phyloP scores from a whole-genome alignment of 768 basidiomycete genomes.

The Auriscalpium microsporum region DNA sequence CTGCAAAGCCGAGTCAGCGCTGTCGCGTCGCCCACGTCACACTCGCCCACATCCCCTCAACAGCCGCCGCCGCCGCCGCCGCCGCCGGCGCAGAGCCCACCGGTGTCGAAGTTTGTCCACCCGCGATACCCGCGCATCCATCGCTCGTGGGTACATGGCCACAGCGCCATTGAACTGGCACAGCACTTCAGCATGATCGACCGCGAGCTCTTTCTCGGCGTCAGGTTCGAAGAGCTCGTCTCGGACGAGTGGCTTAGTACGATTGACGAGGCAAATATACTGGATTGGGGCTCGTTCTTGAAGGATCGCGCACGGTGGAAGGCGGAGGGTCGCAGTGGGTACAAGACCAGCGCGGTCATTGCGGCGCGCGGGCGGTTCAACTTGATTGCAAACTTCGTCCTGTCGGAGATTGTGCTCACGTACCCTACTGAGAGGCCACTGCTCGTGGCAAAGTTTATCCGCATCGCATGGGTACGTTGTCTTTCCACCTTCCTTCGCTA shows the following conservation, averaged over 20 bases:
- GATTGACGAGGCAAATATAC: slow-evolving; percentile 51
- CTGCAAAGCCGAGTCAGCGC: slow-evolving; percentile 46
- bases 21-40: slow-evolving; percentile 21
- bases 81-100: neutral
- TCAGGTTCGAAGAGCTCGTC: slow-evolving; percentile 86
- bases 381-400: slow-evolving; percentile 70
- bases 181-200: slow-evolving; percentile 85
- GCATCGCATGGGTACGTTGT: slow-evolving; percentile 70
- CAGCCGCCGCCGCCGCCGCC: slow-evolving; percentile 20
- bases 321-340: slow-evolving; percentile 43
- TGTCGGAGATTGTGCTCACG: slow-evolving; percentile 75
- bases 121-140: slow-evolving; percentile 31
- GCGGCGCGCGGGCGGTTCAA: slow-evolving; percentile 79
- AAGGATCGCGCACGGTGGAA: slow-evolving; percentile 68
- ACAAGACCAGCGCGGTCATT: slow-evolving; percentile 64
- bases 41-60: slow-evolving; percentile 20
- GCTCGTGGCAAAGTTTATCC: slow-evolving; percentile 73
- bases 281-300: slow-evolving; percentile 80
- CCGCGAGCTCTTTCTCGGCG: slow-evolving; percentile 72
- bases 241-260: slow-evolving; percentile 59
- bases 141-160: slow-evolving; percentile 64
- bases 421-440: slow-evolving; percentile 52
- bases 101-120: neutral
- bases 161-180: slow-evolving; percentile 54
- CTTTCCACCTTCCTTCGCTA: neutral